Evolutionary conservation across 768 basidiomycete genomes (phyloP).

Genomic region (Vararia minispora): DNA sequence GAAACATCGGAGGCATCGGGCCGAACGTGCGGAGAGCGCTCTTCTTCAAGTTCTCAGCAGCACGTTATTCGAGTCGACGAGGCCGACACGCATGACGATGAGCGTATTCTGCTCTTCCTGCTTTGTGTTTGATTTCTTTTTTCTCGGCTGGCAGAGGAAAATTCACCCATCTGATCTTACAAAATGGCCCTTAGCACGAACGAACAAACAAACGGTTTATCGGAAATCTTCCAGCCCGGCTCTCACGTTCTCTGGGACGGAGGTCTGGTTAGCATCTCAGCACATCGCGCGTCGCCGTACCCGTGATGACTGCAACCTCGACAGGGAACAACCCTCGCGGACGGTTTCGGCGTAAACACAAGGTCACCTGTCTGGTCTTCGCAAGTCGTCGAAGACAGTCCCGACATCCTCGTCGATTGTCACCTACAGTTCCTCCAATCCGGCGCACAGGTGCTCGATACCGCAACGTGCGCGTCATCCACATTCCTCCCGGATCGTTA

Average conservation of each 20-base stretch:
- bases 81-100: too few relatives aligned
- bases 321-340: constrained; percentile 57
- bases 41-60: too few relatives aligned
- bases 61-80: too few relatives aligned
- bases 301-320: background rate
- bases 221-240: background rate
- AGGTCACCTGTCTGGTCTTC: constrained; percentile 65
- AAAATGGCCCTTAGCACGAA: too few relatives aligned
- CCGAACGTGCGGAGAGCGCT: too few relatives aligned
- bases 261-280: constrained; percentile 9
- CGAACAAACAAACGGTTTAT: too few relatives aligned
- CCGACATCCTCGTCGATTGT: constrained; percentile 40
- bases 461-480: constrained; percentile 44
- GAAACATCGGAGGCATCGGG: too few relatives aligned
- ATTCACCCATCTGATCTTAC: too few relatives aligned
- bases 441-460: constrained; percentile 55
- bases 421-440: constrained; percentile 56
- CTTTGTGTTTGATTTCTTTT: too few relatives aligned
- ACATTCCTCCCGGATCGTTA: background rate
- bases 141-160: too few relatives aligned
- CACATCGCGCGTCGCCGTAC: background rate
- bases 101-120: too few relatives aligned
- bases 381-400: constrained; percentile 41
- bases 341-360: constrained; percentile 33
- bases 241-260: constrained; percentile 8